phyloP scores from a whole-genome alignment of 225 moss, liverwort and hornwort species.

The Marchantia paleacea region DNA sequence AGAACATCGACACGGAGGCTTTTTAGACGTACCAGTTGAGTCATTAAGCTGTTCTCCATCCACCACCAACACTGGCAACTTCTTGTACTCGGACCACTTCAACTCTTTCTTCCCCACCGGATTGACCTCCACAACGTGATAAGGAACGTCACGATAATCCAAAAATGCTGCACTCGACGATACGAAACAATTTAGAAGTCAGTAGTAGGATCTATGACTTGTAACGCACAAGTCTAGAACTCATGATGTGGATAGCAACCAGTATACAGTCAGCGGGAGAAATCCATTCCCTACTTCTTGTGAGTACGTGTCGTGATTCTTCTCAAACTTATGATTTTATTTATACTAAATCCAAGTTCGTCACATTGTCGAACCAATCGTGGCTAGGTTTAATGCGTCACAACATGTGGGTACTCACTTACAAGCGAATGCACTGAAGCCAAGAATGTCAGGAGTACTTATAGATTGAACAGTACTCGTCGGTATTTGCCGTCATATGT shows the following conservation, averaged over 20 bases:
- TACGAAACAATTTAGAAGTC: neutral
- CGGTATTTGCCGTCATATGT: too few relatives aligned
- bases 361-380: neutral
- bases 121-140: slow-evolving; percentile 93
- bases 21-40: slow-evolving; percentile 64
- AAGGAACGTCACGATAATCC: slow-evolving; percentile 85
- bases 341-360: too few relatives aligned
- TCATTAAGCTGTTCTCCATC: slow-evolving; percentile 86
- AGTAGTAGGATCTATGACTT: neutral
- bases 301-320: too few relatives aligned
- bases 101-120: slow-evolving; percentile 92
- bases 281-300: too few relatives aligned
- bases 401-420: neutral
- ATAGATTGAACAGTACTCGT: too few relatives aligned
- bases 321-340: too few relatives aligned
- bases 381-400: neutral
- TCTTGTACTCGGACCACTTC: slow-evolving; percentile 97
- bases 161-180: slow-evolving; percentile 64
- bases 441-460: neutral
- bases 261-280: neutral
- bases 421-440: neutral
- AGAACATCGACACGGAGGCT: neutral
- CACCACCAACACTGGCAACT: slow-evolving; percentile 84
- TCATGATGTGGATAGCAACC: neutral
- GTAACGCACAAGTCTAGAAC: neutral